Base-by-base conservation (phyloP, 1,139 yeast species). In the Nakaseomyces bracarensis region DNA sequence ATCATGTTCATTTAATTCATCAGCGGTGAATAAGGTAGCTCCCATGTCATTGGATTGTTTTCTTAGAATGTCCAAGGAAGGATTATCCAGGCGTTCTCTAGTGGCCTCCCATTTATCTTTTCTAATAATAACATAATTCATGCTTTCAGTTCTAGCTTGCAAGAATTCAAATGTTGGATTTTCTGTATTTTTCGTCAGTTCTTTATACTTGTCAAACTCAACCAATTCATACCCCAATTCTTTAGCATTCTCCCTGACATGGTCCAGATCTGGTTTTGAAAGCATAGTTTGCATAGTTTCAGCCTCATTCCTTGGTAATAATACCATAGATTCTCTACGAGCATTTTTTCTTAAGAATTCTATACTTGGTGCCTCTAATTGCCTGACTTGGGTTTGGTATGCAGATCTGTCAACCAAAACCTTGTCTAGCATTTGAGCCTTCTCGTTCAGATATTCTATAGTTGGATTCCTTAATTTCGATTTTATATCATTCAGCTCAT, bases 81-180 rank as follows among this genome's bases (percentile, higher is more conserved):
- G 43, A 14, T 36, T 43, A 4, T 34, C 38, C 9, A 20, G 36
- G 15, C 18, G 29, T 9, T 36, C 30, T 11, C 25, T 36, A 36
- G 63, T 46, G 3, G 43, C 43, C 8, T 53, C 48, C 18, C 51
- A 48, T 13, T 61, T 62, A 0, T 48, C 44, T 2, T 29, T 23
- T 3, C 60, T 46, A 11, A 63, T 43, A 7, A 60, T 47, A 4
- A 57, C 55, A 31, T 60, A 48, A 11, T 57, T 61, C 34, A 54
- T 19, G 40, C 19, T 28, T 2, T 15, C 44, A 4, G 65, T 63
- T 35, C 55, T 54, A 3, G 46, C 42, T 15, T 45, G 37, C 28
- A 60, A 35, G 34, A 50, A 56, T 1, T 56, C 63, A 13, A 52
- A 33, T 13, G 47, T 35, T 22, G 72, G 71, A 9, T 44, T 33